Conservation (phyloP, 768 basidiomycete species). For the Amanita pseudoporphyria region DNA sequence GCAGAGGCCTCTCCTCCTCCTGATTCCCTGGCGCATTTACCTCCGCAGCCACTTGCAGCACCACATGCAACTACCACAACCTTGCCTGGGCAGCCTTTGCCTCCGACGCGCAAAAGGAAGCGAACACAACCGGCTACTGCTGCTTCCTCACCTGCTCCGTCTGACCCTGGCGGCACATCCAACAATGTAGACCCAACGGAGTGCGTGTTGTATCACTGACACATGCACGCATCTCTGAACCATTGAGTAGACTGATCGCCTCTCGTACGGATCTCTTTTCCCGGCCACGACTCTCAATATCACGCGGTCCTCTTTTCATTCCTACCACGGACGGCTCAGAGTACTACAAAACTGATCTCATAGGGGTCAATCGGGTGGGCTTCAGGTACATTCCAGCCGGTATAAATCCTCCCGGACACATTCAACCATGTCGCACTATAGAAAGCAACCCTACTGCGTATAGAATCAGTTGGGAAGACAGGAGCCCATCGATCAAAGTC, state of each 20-base stretch:
- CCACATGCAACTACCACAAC: background rate
- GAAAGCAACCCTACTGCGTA: slow-evolving; percentile 63
- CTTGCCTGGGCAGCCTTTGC: slow-evolving; percentile 12
- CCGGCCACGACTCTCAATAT: slow-evolving; percentile 62
- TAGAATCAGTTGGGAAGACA: slow-evolving; percentile 87
- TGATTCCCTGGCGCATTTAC: background rate
- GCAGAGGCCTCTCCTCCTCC: background rate
- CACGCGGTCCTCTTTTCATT: slow-evolving; percentile 63
- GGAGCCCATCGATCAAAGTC: slow-evolving; percentile 70
- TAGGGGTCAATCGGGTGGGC: slow-evolving; percentile 66
- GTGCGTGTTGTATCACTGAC: slow-evolving; percentile 16
- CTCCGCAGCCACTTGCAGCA: background rate
- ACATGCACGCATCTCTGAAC: slow-evolving; percentile 1
- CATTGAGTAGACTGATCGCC: slow-evolving; percentile 16
- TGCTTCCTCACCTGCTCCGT: slow-evolving; percentile 50
- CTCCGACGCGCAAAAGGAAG: slow-evolving; percentile 47
- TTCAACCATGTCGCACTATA: slow-evolving; percentile 66
- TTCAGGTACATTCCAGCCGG: slow-evolving; percentile 79
- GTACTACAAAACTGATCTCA: slow-evolving; percentile 60
- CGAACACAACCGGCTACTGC: slow-evolving; percentile 35
- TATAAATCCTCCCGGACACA: slow-evolving; percentile 47
- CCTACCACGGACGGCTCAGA: slow-evolving; percentile 45
- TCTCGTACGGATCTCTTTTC: slow-evolving; percentile 61
- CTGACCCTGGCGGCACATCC: slow-evolving; percentile 32
- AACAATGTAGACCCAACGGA: slow-evolving; percentile 26